Evolutionary conservation across 1,139 yeast species (phyloP).

Genomic region (Nakaseomyces sp.): DNA sequence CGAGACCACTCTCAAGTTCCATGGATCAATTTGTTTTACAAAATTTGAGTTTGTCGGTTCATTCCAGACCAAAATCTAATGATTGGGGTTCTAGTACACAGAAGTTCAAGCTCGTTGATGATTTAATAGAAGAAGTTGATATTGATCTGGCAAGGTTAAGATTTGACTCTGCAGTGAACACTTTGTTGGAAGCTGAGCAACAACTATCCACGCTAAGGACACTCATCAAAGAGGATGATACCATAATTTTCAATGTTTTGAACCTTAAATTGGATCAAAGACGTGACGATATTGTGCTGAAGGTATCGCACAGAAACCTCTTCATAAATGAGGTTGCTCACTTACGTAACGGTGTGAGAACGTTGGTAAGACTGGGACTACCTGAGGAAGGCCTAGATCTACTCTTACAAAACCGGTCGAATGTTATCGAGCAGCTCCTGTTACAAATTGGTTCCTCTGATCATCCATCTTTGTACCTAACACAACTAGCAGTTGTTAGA

Average conservation of each 20-base stretch:
- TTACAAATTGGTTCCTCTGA: constrained; percentile 46
- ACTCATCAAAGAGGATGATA: constrained; percentile 31
- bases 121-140: constrained; percentile 27
- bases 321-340: constrained; percentile 27
- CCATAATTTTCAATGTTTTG: constrained; percentile 36
- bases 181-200: constrained; percentile 18
- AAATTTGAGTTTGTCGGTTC: constrained; percentile 26
- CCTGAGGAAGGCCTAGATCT: constrained; percentile 41
- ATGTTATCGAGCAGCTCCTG: constrained; percentile 38
- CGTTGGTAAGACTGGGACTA: constrained; percentile 37
- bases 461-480: constrained; percentile 45
- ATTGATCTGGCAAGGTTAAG: constrained; percentile 24
- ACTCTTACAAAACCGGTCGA: constrained; percentile 40
- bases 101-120: constrained; percentile 21
- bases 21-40: constrained; percentile 23
- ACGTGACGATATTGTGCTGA: constrained; percentile 25
- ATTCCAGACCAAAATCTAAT: constrained; percentile 19
- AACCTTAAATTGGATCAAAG: constrained; percentile 36
- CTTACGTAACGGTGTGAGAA: constrained; percentile 31
- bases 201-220: constrained; percentile 10
- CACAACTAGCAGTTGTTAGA: constrained; percentile 52
- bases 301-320: constrained; percentile 31
- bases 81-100: constrained; percentile 17
- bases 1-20: constrained; percentile 7
- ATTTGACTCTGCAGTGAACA: constrained; percentile 23